Evolutionary conservation across 202 grass and related monocot genomes (phyloP).

Genomic region (Bolboschoenoplectus hybrid): DNA sequence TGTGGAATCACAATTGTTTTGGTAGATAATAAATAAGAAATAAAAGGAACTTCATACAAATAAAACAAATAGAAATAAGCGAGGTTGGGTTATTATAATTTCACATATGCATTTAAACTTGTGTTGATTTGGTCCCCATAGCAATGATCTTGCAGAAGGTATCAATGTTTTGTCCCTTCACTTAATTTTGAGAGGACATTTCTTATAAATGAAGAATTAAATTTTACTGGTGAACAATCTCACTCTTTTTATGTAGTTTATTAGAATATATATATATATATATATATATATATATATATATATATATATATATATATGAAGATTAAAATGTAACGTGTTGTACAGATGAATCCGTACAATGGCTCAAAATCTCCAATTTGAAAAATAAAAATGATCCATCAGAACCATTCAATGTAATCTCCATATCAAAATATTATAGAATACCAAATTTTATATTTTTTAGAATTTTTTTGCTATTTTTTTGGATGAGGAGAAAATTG

Average conservation of each 20-base stretch:
- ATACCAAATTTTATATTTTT: no score
- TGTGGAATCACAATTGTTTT: background rate
- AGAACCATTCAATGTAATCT: no score
- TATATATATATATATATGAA: no score
- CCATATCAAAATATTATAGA: no score
- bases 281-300: fast-evolving
- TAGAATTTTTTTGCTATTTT: no score
- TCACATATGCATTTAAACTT: background rate
- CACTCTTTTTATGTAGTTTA: background rate
- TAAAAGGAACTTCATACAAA: background rate
- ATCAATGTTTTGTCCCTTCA: background rate
- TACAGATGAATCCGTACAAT: no score
- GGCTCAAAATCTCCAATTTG: no score
- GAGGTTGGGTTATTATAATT: background rate
- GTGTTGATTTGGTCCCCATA: background rate
- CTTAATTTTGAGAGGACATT: background rate
- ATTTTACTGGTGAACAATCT: background rate
- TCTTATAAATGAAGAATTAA: background rate
- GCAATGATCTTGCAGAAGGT: background rate
- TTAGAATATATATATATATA: background rate
- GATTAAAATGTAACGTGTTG: no score
- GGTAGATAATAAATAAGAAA: background rate
- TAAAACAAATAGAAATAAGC: background rate
- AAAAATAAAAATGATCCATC: no score
- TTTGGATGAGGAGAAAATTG: no score